phyloP scores from a whole-genome alignment of 2,329 filamentous ascomycete genomes.

The Ophiostoma angusticollis region DNA sequence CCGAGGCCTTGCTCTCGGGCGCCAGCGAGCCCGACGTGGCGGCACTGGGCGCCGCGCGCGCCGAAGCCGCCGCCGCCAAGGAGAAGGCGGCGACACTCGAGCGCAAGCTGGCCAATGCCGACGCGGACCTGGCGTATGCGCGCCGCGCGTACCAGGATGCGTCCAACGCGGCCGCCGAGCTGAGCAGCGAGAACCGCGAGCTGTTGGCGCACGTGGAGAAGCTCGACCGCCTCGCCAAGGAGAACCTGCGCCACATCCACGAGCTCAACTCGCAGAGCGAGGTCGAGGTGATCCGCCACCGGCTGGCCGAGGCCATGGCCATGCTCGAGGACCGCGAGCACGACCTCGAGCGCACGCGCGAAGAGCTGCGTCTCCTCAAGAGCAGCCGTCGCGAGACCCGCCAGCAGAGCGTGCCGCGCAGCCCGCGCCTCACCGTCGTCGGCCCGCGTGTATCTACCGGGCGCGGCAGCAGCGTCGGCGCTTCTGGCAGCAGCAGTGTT shows the following conservation, averaged over 20 bases:
- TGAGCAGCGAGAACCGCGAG: slow-evolving; percentile 33
- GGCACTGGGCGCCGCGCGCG: slow-evolving; percentile 28
- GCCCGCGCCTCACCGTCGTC: slow-evolving; percentile 41
- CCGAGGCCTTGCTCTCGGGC: slow-evolving; percentile 21
- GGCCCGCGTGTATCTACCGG: slow-evolving; percentile 29
- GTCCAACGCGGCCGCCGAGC: slow-evolving; percentile 32
- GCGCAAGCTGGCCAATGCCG: slow-evolving; percentile 23
- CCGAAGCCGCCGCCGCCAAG: slow-evolving; percentile 27
- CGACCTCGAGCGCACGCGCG: slow-evolving; percentile 33
- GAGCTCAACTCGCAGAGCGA: slow-evolving; percentile 29
- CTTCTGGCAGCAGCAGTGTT: slow-evolving; percentile 2
- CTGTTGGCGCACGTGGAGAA: slow-evolving; percentile 30
- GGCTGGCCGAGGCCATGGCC: slow-evolving; percentile 28
- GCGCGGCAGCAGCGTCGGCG: slow-evolving; percentile 18
- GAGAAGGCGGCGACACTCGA: slow-evolving; percentile 27
- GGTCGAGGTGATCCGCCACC: slow-evolving; percentile 22
- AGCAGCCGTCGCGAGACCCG: slow-evolving; percentile 43
- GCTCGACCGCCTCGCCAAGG: slow-evolving; percentile 29
- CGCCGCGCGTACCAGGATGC: slow-evolving; percentile 47
- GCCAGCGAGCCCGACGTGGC: slow-evolving; percentile 23
- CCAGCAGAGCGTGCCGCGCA: slow-evolving; percentile 43
- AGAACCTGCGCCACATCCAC: slow-evolving; percentile 35
- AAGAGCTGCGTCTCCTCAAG: slow-evolving; percentile 35
- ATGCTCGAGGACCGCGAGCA: slow-evolving; percentile 37
- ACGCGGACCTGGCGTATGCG: slow-evolving; percentile 42